phyloP scores from a whole-genome alignment of 441 rosid genomes.

The Populus hybrid region DNA sequence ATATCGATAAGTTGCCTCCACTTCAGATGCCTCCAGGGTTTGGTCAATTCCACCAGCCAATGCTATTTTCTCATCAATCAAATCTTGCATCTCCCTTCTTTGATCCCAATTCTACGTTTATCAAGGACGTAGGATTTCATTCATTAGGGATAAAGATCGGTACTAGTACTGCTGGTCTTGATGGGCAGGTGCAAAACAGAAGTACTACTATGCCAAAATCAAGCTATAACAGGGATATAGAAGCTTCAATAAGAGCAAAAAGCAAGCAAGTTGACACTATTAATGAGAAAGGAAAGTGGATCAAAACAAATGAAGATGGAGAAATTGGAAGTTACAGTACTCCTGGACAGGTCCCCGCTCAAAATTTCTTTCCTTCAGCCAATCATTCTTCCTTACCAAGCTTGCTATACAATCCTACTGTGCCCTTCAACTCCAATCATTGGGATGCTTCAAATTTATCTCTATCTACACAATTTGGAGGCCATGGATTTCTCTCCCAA shows the following conservation, averaged over 20 bases:
- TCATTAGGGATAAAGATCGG: constrained; percentile 31
- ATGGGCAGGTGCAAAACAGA: constrained; percentile 11
- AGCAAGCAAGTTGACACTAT: constrained; percentile 25
- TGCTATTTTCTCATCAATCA: constrained; percentile 29
- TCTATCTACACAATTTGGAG: constrained; percentile 57
- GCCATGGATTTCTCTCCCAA: constrained; percentile 44
- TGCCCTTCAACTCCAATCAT: constrained; percentile 48
- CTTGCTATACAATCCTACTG: constrained; percentile 30
- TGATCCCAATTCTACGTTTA: constrained; percentile 27
- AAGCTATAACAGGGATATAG: constrained; percentile 39
- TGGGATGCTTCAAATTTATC: constrained; percentile 72
- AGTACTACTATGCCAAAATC: constrained; percentile 3
- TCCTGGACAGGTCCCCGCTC: constrained; percentile 43
- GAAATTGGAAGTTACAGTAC: constrained; percentile 25
- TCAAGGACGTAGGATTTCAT: constrained; percentile 22
- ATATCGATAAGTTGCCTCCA: constrained; percentile 91
- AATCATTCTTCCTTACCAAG: constrained; percentile 37
- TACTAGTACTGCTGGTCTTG: background rate
- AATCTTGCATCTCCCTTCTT: constrained; percentile 30
- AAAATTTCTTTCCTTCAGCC: constrained; percentile 41
- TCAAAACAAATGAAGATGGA: constrained; percentile 32
- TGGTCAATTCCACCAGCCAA: constrained; percentile 47
- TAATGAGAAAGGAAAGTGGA: constrained; percentile 65
- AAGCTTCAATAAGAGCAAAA: constrained; percentile 39
- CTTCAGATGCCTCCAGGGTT: constrained; percentile 69